Evolutionary conservation across 805 yeast genomes (phyloP).

Genomic region (Kluyveromyces siamensis): DNA sequence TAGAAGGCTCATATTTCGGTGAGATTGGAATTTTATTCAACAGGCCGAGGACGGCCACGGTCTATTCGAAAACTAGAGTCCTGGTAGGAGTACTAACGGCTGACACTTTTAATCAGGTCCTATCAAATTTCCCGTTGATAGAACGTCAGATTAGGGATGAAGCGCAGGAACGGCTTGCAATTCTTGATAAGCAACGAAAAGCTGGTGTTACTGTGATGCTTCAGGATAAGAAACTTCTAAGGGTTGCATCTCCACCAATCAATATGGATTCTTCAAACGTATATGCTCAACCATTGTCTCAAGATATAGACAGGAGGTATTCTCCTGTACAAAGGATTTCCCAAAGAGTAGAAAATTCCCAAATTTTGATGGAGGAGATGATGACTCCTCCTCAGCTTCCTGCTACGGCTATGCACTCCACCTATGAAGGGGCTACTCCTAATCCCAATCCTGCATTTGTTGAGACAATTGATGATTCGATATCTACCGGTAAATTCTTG

Average conservation of each 20-base stretch:
- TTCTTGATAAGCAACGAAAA: slow-evolving; percentile 54
- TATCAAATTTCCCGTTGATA: slow-evolving; percentile 53
- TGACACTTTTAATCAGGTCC: slow-evolving; percentile 48
- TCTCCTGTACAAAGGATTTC: too few species aligned
- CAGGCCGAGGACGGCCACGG: slow-evolving; percentile 73
- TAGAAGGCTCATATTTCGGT: slow-evolving; percentile 66
- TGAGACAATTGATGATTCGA: slow-evolving; percentile 42
- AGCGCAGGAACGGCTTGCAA: slow-evolving; percentile 67
- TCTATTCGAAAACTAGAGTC: slow-evolving; percentile 59
- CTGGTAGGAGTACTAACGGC: slow-evolving; percentile 60
- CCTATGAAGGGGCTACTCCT: background rate
- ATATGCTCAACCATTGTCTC: too few species aligned
- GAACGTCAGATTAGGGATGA: slow-evolving; percentile 68
- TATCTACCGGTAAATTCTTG: slow-evolving; percentile 49
- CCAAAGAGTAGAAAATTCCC: background rate
- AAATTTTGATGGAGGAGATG: background rate
- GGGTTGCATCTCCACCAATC: background rate
- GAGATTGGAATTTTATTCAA: slow-evolving; percentile 71
- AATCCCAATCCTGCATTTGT: background rate
- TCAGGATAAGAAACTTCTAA: background rate
- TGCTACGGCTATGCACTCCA: background rate
- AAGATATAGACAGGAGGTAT: too few species aligned
- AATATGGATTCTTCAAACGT: too few species aligned
- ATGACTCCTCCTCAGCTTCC: slow-evolving; percentile 1
- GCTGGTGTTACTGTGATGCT: slow-evolving; percentile 29